Percentiles rank a stretch among this genome's conserved stretches.
phyloP scores from a whole-genome alignment of 1,284 basidiomycete genomes.

The Moesziomyces sp. region DNA sequence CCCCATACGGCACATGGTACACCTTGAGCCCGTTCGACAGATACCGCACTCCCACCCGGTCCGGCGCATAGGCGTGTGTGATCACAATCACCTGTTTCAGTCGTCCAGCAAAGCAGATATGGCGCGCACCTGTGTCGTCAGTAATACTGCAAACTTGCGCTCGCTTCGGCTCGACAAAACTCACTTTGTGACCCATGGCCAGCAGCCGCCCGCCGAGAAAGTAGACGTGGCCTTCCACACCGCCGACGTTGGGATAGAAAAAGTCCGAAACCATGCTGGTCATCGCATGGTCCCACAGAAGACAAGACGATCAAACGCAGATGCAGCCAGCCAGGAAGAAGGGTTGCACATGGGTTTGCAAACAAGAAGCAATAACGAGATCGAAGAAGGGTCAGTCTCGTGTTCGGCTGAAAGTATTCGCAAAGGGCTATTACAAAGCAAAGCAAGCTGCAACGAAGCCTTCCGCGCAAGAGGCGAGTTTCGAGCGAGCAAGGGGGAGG shows the following conservation, averaged over 20 bases:
- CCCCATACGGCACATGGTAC: conserved; percentile 89
- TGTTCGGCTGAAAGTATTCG: neutral
- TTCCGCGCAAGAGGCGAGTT: neutral
- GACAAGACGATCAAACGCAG: neutral
- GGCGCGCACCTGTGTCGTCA: neutral
- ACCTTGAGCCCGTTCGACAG: conserved; percentile 86
- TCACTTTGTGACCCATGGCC: conserved; percentile 84
- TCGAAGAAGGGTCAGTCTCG: neutral
- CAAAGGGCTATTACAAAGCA: neutral
- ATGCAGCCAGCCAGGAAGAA: neutral
- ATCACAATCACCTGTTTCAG: conserved; percentile 84
- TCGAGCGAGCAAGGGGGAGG: neutral
- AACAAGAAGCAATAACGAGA: neutral
- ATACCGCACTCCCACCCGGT: conserved; percentile 88
- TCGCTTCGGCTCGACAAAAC: conserved; percentile 10
- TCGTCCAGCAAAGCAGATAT: no score
- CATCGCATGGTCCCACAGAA: neutral
- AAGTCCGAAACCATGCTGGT: conserved; percentile 94
- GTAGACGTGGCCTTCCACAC: conserved; percentile 96
- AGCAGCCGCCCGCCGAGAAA: conserved; percentile 74
- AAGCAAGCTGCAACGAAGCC: neutral
- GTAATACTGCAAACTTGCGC: neutral
- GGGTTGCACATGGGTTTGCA: neutral
- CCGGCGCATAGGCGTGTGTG: conserved; percentile 87
- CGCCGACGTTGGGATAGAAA: conserved; percentile 93